Percentiles rank a stretch among this genome's conserved stretches.
Evolutionary conservation across 768 basidiomycete genomes (phyloP).

Genomic region (Pisolithus sp.): DNA sequence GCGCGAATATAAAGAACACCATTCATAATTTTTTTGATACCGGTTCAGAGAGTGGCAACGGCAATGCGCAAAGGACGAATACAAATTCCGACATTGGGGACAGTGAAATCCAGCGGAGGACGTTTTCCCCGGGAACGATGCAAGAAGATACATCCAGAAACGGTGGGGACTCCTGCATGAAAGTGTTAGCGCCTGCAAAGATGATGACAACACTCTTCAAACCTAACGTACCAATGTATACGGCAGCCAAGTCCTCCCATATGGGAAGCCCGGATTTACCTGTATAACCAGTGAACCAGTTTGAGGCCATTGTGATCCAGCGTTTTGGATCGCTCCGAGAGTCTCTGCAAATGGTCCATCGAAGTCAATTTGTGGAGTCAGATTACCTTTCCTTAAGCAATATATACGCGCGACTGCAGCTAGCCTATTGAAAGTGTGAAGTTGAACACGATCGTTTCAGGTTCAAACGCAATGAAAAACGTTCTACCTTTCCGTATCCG

Average conservation of each 20-base stretch:
- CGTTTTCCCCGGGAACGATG: constrained; percentile 40
- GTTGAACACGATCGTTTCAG: too few species aligned
- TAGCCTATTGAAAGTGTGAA: constrained; percentile 5
- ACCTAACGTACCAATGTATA: constrained; percentile 32
- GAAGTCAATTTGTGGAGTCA: not conserved
- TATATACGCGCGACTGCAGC: constrained; percentile 16
- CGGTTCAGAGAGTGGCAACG: constrained; percentile 14
- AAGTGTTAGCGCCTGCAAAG: not conserved
- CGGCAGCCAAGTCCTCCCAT: constrained; percentile 39
- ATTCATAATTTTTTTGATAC: constrained; percentile 17
- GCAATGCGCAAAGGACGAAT: constrained; percentile 40
- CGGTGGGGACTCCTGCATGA: constrained; percentile 18
- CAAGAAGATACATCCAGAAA: constrained; percentile 37
- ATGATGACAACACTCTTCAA: too few species aligned
- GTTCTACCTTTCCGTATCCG: constrained; percentile 14
- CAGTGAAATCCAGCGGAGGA: constrained; percentile 46
- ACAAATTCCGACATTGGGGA: constrained; percentile 34
- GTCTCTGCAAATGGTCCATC: constrained; percentile 2
- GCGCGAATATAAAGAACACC: constrained; percentile 11
- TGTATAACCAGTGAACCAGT: constrained; percentile 40
- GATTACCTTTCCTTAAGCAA: constrained; percentile 9
- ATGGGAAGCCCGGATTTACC: constrained; percentile 33
- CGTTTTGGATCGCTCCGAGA: constrained; percentile 8
- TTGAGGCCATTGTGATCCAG: constrained; percentile 35
- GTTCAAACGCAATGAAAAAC: not conserved